Evolutionary conservation across 2,329 filamentous ascomycete species (phyloP).

Genomic region (Colletotrichum tamarilloi): DNA sequence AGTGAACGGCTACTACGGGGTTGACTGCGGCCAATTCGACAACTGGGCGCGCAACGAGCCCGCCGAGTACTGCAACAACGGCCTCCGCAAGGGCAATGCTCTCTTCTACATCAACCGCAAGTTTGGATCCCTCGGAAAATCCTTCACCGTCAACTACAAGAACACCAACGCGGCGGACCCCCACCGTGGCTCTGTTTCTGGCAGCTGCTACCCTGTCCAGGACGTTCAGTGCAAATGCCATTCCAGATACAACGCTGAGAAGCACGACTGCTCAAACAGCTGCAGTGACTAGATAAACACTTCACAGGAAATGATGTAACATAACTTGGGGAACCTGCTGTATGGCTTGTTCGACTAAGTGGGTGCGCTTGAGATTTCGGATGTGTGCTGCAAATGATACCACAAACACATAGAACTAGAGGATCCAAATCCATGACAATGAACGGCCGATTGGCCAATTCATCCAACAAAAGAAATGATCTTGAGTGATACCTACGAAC

Average conservation of each 20-base stretch:
- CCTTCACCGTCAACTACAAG: background rate
- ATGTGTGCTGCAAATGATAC: background rate
- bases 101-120: constrained; percentile 20
- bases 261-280: constrained; percentile 4
- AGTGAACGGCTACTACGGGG: constrained; percentile 14
- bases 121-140: background rate
- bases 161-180: constrained; percentile 6
- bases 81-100: constrained; percentile 1
- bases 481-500: too few species aligned
- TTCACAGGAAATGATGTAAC: too few species aligned
- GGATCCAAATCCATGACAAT: background rate
- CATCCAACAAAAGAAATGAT: background rate
- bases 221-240: constrained; percentile 7
- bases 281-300: too few species aligned
- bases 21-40: constrained; percentile 17
- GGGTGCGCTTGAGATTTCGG: background rate
- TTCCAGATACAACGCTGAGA: background rate
- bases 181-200: constrained; percentile 3
- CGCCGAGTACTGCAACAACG: constrained; percentile 7
- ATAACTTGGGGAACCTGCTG: too few species aligned
- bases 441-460: background rate
- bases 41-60: constrained; percentile 7
- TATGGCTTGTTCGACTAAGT: too few species aligned
- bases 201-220: background rate
- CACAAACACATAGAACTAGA: background rate